Evolutionary conservation across 2,329 filamentous ascomycete species (phyloP).

Genomic region (Penicillium oxalicum): DNA sequence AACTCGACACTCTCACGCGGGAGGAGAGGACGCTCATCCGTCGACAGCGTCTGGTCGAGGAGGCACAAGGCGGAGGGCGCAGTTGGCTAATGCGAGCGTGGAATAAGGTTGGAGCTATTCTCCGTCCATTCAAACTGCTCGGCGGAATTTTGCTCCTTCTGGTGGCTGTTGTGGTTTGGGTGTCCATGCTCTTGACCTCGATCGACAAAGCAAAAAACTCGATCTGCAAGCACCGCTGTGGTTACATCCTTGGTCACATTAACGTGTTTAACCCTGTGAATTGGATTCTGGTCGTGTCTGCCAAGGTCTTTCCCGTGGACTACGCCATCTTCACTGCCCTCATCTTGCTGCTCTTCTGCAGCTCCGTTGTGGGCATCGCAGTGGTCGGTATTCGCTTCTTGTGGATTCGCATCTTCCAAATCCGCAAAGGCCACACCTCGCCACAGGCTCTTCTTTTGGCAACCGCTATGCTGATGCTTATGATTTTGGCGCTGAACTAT

Average conservation of each 20-base stretch:
- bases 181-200: constrained; percentile 89
- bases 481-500: constrained; percentile 88
- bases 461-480: constrained; percentile 83
- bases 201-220: constrained; percentile 98
- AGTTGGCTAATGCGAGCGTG: constrained; percentile 67
- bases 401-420: constrained; percentile 89
- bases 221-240: constrained; percentile 80
- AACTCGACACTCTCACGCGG: constrained; percentile 77
- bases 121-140: constrained; percentile 82
- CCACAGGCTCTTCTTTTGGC: constrained; percentile 88
- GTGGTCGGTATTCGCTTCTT: constrained; percentile 89
- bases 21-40: constrained; percentile 90
- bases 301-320: constrained; percentile 82
- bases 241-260: constrained; percentile 81
- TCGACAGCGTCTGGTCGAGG: constrained; percentile 78
- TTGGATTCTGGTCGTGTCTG: constrained; percentile 74
- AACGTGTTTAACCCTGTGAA: constrained; percentile 95
- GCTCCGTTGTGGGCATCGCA: constrained; percentile 79
- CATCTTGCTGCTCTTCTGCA: constrained; percentile 79
- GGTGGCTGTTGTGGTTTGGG: constrained; percentile 69
- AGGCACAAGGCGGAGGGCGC: constrained; percentile 59
- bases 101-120: constrained; percentile 73
- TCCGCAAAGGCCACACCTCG: constrained; percentile 79
- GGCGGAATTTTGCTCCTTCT: constrained; percentile 73
- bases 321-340: constrained; percentile 83